Base-by-base conservation (phyloP, 345 rosid genomes). In the Arabis alpina region DNA sequence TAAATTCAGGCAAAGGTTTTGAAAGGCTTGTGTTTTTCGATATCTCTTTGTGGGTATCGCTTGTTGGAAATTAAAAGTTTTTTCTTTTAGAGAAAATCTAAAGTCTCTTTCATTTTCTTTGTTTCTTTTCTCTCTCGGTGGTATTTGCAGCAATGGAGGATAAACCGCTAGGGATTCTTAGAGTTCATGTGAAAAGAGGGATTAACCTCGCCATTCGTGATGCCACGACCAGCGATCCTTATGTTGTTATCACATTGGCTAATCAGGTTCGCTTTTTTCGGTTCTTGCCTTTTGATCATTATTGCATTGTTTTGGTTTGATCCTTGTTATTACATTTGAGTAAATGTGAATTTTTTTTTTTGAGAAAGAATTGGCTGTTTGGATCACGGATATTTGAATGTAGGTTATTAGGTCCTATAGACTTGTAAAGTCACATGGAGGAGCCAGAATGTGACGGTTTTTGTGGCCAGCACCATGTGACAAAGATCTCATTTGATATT, bases 171-270 rank as follows among this genome's bases (percentile, higher is more conserved):
- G 90, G 90, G 47, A 79, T 84, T 64, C 63, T 86, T 8, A 73
- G 74, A 40, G 65, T 86, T 66, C 82, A 74, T 67, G 85, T 86
- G 19, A 63, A 32, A 60, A 71, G 75, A 76, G 90, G 86, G 44
- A 77, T 57, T 62, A 74, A 82, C 65, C 86, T 86, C 34, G 83
- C 80, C 2, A 63, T 80, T 43, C 71, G 86, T 2, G 88, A 86
- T 61, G 11, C 84, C 62, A 24, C 58, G 0, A 80, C 28, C 68
- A 84, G 90, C 59, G 86, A 86, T 70, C 88, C 90, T 77, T 84
- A 86, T 19, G 85, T 79, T 56, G 82, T 79, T 70, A 0, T 86
- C 79, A 66, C 81, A 43, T 61, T 73, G 66, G 83, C 64, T 24
- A 25, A 71, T n/a, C 89, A 88, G 88, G 80, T 76, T 64, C 50